These are phyloP conservation scores for Arthroderma sp. DNA, from an alignment of 2,329 filamentous ascomycete species.

Conservation along the genomic window DNA sequence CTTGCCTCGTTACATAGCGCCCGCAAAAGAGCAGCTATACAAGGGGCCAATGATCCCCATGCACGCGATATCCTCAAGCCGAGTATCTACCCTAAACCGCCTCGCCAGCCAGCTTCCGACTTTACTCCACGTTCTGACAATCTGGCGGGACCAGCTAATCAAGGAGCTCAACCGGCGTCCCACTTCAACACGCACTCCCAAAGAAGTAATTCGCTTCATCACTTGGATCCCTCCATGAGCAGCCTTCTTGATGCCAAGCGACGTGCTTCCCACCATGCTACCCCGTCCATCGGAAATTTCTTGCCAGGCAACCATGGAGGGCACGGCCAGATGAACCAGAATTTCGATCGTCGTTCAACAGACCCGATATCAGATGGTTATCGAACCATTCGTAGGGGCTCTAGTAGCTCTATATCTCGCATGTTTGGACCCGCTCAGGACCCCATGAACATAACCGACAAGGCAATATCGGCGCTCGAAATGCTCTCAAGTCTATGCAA, in stretches of 20 bases:
- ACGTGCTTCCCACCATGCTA: constrained; percentile 4
- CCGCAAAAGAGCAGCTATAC: constrained; percentile 36
- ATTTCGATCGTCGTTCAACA: constrained; percentile 12
- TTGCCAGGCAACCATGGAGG: constrained; percentile 6
- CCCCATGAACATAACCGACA: constrained; percentile 35
- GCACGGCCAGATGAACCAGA: constrained; percentile 6
- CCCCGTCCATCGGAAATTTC: constrained; percentile 10
- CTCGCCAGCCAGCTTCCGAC: constrained; percentile 39
- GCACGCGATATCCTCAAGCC: constrained; percentile 37
- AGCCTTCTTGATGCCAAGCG: constrained; percentile 7
- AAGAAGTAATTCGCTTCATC: constrained; percentile 2
- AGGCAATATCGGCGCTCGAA: constrained; percentile 55
- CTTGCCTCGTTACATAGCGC: constrained; percentile 50
- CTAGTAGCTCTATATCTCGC: constrained; percentile 21
- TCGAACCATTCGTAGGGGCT: constrained; percentile 21
- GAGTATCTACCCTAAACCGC: constrained; percentile 49
- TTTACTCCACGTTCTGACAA: constrained; percentile 8
- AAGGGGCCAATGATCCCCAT: constrained; percentile 26
- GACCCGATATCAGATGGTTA: constrained; percentile 20
- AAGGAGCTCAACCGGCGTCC: constrained; percentile 1
- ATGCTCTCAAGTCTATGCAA: constrained; percentile 63
- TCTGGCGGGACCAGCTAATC: neutral
- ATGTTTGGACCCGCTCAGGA: constrained; percentile 20
- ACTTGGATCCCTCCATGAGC: neutral
- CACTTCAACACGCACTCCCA: constrained; percentile 5